phyloP scores from a whole-genome alignment of 1,284 basidiomycete species.

The Ganoderma meredithae region DNA sequence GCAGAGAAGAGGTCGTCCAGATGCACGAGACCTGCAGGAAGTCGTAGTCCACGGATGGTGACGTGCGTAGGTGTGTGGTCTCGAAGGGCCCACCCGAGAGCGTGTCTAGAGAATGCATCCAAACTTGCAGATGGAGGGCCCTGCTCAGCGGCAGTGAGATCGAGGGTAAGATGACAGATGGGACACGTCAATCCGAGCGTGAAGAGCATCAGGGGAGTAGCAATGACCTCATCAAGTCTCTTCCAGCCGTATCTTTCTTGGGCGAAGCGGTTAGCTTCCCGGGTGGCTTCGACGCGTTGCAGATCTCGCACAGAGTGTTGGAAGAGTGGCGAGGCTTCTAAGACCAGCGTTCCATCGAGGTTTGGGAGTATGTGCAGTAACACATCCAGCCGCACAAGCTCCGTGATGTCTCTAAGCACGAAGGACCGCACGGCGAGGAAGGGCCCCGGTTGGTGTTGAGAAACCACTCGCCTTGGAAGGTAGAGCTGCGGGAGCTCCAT shows the following conservation, averaged over 20 bases:
- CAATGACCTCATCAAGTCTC: neutral
- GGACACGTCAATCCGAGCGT: neutral
- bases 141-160: neutral
- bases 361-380: neutral
- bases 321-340: neutral
- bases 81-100: neutral
- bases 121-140: neutral
- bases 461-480: neutral
- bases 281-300: neutral
- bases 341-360: neutral
- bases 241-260: neutral
- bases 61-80: neutral
- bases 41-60: neutral
- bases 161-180: neutral
- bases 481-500: neutral
- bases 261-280: neutral
- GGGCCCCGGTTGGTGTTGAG: neutral
- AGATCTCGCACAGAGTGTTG: neutral
- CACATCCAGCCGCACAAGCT: neutral
- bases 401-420: neutral
- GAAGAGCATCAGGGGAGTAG: neutral
- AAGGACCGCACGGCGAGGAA: neutral
- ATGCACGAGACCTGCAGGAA: neutral
- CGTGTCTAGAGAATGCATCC: neutral
- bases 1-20: conserved; percentile 1